These are phyloP conservation scores for Helotiales sp. DNA, from an alignment of 2,329 filamentous ascomycete species.

Conservation along the genomic window DNA sequence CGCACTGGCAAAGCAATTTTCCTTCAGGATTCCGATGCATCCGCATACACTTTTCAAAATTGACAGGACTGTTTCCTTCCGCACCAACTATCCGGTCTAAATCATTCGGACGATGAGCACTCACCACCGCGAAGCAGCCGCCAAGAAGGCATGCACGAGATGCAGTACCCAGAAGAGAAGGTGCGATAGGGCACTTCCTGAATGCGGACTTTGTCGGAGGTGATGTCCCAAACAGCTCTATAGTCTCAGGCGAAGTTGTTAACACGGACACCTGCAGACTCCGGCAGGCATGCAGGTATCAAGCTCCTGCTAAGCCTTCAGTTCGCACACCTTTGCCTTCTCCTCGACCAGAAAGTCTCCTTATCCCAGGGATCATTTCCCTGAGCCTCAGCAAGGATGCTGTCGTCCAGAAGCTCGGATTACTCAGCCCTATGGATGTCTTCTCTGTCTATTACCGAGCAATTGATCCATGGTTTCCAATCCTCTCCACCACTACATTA, in stretches of 20 bases:
- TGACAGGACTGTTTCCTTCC: background rate
- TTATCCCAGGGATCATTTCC: conserved; percentile 6
- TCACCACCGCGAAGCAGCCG: conserved; percentile 1
- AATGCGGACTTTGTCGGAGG: conserved; percentile 23
- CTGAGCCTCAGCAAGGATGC: conserved; percentile 13
- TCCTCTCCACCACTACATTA: conserved; percentile 17
- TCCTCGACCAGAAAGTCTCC: conserved; percentile 12
- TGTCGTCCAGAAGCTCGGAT: conserved; percentile 17
- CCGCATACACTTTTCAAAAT: conserved; percentile 1
- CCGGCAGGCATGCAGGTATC: conserved; percentile 17
- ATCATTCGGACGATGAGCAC: conserved; percentile 13
- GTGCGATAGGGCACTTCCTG: conserved; percentile 23
- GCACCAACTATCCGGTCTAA: background rate
- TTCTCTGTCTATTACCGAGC: conserved; percentile 11
- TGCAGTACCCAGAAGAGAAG: conserved; percentile 24
- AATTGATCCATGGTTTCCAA: conserved; percentile 23
- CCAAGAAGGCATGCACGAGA: conserved; percentile 23
- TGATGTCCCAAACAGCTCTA: conserved; percentile 5
- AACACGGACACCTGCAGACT: conserved; percentile 17
- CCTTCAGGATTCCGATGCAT: conserved; percentile 13
- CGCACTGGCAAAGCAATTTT: conserved; percentile 12
- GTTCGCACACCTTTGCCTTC: background rate
- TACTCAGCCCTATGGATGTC: conserved; percentile 11
- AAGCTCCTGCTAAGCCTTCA: background rate
- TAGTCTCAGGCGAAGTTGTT: conserved; percentile 8